Base-by-base conservation (phyloP, 2,329 filamentous ascomycete genomes). In the Geoglossum cookeanum region DNA sequence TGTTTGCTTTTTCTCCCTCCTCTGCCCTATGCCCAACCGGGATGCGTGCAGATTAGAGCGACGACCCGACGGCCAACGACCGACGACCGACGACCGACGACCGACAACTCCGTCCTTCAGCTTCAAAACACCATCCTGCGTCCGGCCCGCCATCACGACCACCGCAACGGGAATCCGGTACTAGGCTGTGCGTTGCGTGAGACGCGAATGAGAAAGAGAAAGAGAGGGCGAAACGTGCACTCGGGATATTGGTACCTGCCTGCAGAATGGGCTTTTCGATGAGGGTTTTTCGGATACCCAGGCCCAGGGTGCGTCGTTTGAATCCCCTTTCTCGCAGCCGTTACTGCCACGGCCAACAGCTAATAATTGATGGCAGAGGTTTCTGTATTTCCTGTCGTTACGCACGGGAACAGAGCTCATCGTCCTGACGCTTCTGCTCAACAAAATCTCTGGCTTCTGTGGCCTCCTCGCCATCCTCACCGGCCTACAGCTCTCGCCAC, bases 391-490 rank as follows among this genome's bases (percentile, higher is more conserved):
- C 65, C 84, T 95, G 74, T 87, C 85, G 66, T 81, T 96, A 57
- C 85, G 87, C 64, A 91, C 87, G 37, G 90, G 87, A 63, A 84
- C 87, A 52, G 87, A 92, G 64, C 78, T 96, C 65, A 88, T 95
- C 65, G 83, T 85, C 3, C 76, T 92, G 60, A 82, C 85, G 9
- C 79, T 94, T 61, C 77, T 94, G 57, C 83, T 96, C 72, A 96
- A 96, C 77, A 95, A 95, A 71, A 80, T 90, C 63, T 91, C 87
- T 55, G 90, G 89, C 58, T 76, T 95, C 63, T 96, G 94, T 70
- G 90, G 90, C 62, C 77, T 96, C 48, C 83, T 96, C 63, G 89
- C 90, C 59, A 79, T 95, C 63, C 75, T 95, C 62, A 94, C 90
- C 29, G 91, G 91, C 67, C 89, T 87, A 70, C 76, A 84, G 63